phyloP scores from a whole-genome alignment of 2,329 filamentous ascomycete species.

The Simplicillium aogashimaense region DNA sequence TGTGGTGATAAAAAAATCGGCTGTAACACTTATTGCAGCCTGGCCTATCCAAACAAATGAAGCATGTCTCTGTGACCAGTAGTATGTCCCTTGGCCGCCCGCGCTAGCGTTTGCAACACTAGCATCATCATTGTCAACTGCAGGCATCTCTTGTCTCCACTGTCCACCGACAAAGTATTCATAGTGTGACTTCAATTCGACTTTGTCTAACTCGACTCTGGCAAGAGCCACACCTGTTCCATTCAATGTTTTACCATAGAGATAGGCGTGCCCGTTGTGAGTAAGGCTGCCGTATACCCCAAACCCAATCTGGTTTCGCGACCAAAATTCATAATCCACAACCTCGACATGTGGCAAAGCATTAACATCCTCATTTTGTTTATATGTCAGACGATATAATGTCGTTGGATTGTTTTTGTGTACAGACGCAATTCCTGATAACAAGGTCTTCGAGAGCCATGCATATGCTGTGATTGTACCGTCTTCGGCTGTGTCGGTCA shows the following conservation, averaged over 20 bases:
- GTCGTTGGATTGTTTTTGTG: neutral
- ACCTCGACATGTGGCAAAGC: conserved; percentile 7
- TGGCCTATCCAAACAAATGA: conserved; percentile 14
- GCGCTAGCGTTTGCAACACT: conserved; percentile 10
- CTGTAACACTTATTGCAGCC: conserved; percentile 6
- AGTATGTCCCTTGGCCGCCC: conserved; percentile 13
- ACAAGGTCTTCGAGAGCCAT: conserved; percentile 6
- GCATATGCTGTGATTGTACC: conserved; percentile 10
- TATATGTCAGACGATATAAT: conserved; percentile 10
- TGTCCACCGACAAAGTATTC: conserved; percentile 10
- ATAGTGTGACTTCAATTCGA: conserved; percentile 11
- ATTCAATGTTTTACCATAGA: conserved; percentile 9
- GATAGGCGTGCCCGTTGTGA: conserved; percentile 10
- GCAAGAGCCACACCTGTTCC: conserved; percentile 9
- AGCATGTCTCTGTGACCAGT: conserved; percentile 9
- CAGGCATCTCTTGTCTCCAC: conserved; percentile 8
- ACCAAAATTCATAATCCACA: conserved; percentile 8
- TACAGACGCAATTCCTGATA: neutral
- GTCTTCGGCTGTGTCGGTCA: conserved; percentile 4
- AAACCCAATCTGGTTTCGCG: conserved; percentile 6
- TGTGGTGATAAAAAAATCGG: conserved; percentile 12
- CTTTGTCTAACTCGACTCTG: conserved; percentile 6
- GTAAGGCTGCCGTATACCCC: conserved; percentile 10
- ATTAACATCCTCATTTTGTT: conserved; percentile 4
- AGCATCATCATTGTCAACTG: conserved; percentile 5